Evolutionary conservation across 2,329 filamentous ascomycete genomes (phyloP), one percentile per base, ranked within the genome.

Genomic region (Xylariaceae sp.): DNA sequence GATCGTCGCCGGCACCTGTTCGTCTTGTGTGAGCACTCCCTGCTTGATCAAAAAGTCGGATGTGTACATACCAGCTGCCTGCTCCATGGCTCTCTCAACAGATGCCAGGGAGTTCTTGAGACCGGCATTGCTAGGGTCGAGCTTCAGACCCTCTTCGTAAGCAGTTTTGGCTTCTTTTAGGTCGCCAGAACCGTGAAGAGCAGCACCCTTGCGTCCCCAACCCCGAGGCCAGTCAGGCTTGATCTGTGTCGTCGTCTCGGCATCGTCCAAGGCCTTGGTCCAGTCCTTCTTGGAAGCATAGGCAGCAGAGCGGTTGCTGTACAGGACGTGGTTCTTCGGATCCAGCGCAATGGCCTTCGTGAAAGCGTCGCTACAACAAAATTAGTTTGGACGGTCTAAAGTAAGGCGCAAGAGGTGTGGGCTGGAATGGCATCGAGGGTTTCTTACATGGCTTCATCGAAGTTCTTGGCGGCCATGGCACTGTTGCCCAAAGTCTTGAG

Each of bases 141-240:
- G 82, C 80, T 97, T 96, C 67, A 97, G 80, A n/a, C 93, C 94
- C 74, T 95, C 85, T 71, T 96, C 89, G 74, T 95, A 99, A 18
- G 95, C 92, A 70, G 97, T 92, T 64, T 88, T 84, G 39, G 94
- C 92, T 52, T 85, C 89, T 53, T 94, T 80, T 18, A 97, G 82
- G 73, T 99, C 91, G 55, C 92, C 90, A 61, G 87, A 80, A 51
- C 94, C 94, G 74, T 96, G 94, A 39, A 92, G 82, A 58, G 94
- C 94, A 64, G 92, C 88, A 66, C 93, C 94, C 75, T 97, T 97
- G 62, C 94, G 87, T 60, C 89, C 88, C 88, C 91, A 97, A 66
- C 94, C 94, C 78, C 97, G 97, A 61, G 91, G 87, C 94, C 94
- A 99, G 80, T 97, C 94, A 10, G 93, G 89, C 82, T 99, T 97